A percentile compares a stretch with the other conserved stretches of the same genome.
Conservation (phyloP, 139 green algal species). For the Pedinophyceae sp. region DNA sequence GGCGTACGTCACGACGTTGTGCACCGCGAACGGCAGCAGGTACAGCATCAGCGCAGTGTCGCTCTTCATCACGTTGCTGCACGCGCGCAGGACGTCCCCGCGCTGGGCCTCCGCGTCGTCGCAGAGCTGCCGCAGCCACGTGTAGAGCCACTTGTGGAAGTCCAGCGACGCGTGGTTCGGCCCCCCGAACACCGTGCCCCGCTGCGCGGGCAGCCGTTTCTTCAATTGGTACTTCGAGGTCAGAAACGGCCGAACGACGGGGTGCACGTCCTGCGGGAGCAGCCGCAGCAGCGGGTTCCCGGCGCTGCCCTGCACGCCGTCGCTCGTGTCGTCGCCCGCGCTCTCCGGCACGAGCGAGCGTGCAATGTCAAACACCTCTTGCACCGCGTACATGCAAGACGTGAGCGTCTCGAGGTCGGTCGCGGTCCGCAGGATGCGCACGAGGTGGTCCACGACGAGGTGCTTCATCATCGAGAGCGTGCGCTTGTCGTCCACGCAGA, state of each 20-base stretch:
- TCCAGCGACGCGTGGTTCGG: not conserved
- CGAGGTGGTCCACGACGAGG: conserved; percentile 43
- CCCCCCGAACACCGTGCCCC: not conserved
- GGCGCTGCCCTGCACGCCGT: not conserved
- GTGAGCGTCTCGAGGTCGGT: conserved; percentile 52
- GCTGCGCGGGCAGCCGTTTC: not conserved
- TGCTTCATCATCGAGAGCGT: conserved; percentile 8
- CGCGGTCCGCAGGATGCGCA: conserved; percentile 59
- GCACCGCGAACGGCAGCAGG: conserved; percentile 66
- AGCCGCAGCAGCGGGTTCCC: not conserved
- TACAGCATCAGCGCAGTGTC: conserved; percentile 67
- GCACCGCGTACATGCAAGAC: conserved; percentile 46
- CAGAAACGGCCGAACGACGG: not conserved
- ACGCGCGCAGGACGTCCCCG: conserved; percentile 31
- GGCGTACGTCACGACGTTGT: conserved; percentile 33
- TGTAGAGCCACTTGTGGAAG: conserved; percentile 10
- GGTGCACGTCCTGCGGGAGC: not conserved
- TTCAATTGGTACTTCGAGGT: conserved; percentile 29
- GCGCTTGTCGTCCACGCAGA: conserved; percentile 1
- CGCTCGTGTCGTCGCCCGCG: too few relatives aligned
- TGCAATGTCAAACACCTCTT: too few relatives aligned
- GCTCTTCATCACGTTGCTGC: conserved; percentile 32
- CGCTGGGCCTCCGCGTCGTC: conserved; percentile 9
- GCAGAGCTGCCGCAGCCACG: conserved; percentile 6
- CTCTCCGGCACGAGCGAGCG: too few relatives aligned